Base-by-base conservation (phyloP, 208 protist genomes). In the Leishmania braziliensis region DNA sequence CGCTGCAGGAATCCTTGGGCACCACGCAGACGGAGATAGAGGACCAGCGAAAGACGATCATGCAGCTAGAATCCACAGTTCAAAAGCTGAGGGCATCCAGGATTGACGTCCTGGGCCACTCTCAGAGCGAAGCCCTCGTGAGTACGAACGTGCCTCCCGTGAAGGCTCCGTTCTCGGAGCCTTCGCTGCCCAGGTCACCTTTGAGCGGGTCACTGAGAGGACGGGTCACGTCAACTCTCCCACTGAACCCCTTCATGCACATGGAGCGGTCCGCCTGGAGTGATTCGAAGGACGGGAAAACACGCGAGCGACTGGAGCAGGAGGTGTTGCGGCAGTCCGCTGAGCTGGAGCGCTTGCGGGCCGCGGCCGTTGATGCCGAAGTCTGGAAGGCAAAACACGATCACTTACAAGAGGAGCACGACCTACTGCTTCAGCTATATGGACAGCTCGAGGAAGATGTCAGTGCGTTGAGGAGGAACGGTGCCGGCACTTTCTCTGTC, bases 351-450 rank as follows among this genome's bases (percentile, higher is more conserved):
- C 88, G 90, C 14, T 80, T 97, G 23, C 85, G 86, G 10, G 72
- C 78, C 29, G 78, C 79, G 0, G 85, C 88, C 58, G 77, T 36
- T 26, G 90, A 91, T 43, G 75, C 36, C 43, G 74, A 69, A 20
- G 79, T 86, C 36, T 79, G 84, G 69, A 86, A 88, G 53, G 51
- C 36, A 46, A 84, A 83, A 56, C 72, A 91, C 9, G 23, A 83
- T 54, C 83, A 71, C n/a, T 86, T 97, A 9, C 84, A 87, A 48
- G 43, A 74, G 50, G 80, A 94, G 77, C 82, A 96, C 78, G 92
- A 95, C 79, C 50, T 95, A 63, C 80, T 97, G 16, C 84, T 97
- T 58, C 92, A 96, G 75, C 88, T 97, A 77, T 95, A 95, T 81
- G 94, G 94, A 0, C 81, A 97, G 80, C 66, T 93, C 63, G 89